Evolutionary conservation across 306 rosid genomes (phyloP).

Genomic region (Hippophae rhamnoides): DNA sequence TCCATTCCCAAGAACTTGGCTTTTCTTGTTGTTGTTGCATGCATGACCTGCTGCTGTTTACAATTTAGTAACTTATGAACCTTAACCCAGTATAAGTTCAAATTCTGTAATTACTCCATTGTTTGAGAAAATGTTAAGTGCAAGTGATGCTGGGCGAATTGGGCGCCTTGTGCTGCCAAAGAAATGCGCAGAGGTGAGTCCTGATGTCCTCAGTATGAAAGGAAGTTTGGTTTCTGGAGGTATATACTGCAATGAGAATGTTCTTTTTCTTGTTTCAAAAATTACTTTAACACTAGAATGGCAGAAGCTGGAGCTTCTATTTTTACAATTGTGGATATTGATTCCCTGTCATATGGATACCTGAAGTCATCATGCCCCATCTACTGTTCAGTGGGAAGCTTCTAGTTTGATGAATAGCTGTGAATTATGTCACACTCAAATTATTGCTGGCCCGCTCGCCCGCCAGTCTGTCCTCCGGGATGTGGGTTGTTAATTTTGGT

Average conservation of each 20-base stretch:
- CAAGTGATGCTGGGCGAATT: constrained; percentile 97
- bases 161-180: constrained; percentile 98
- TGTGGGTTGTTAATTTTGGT: too few species aligned
- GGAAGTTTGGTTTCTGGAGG: constrained; percentile 3
- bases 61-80: constrained; percentile 18
- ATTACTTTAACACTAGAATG: too few species aligned
- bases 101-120: constrained; percentile 85
- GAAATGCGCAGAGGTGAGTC: constrained; percentile 96
- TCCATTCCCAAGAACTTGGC: background rate
- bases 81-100: constrained; percentile 61
- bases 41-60: constrained; percentile 10
- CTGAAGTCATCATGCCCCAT: too few species aligned
- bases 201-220: constrained; percentile 8
- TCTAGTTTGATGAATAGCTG: too few species aligned
- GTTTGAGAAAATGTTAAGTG: constrained; percentile 91
- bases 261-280: too few species aligned
- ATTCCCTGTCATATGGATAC: too few species aligned
- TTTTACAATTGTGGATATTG: too few species aligned
- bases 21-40: constrained; percentile 20
- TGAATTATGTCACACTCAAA: too few species aligned
- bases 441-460: too few species aligned
- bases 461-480: too few species aligned
- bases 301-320: too few species aligned
- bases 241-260: background rate
- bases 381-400: too few species aligned